These are phyloP conservation scores for Paradendryphiella salina DNA, from an alignment of 2,329 filamentous ascomycete genomes.

Conservation along the genomic window DNA sequence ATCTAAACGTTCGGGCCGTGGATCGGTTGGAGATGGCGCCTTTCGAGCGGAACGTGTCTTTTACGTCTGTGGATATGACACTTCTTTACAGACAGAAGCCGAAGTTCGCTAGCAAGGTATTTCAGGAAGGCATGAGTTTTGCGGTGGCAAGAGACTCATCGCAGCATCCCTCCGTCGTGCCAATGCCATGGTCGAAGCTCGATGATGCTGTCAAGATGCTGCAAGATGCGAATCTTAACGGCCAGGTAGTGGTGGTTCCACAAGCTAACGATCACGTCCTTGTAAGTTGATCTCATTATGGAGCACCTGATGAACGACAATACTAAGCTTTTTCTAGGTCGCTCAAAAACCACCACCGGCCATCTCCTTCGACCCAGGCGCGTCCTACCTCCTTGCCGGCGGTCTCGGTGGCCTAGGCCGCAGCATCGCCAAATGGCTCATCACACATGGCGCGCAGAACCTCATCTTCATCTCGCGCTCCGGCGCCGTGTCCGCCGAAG, in stretches of 20 bases:
- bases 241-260: constrained; percentile 10
- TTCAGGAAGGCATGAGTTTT: constrained; percentile 12
- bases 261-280: constrained; percentile 6
- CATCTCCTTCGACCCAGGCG: constrained; percentile 3
- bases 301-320: too few relatives aligned
- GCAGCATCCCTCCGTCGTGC: neutral
- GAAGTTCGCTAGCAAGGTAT: constrained; percentile 5
- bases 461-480: constrained; percentile 24
- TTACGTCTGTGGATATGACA: constrained; percentile 16
- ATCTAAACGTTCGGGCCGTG: constrained; percentile 16
- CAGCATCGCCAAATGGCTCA: constrained; percentile 20
- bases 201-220: constrained; percentile 18
- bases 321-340: constrained; percentile 6
- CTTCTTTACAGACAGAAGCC: constrained; percentile 6
- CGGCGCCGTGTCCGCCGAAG: constrained; percentile 2
- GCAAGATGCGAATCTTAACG: constrained; percentile 13
- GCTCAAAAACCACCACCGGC: neutral
- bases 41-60: constrained; percentile 19
- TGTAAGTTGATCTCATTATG: neutral
- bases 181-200: constrained; percentile 11
- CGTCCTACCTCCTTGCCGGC: constrained; percentile 24
- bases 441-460: constrained; percentile 16
- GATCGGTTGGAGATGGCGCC: constrained; percentile 24
- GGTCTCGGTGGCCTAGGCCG: constrained; percentile 27
- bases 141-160: neutral